Base-by-base conservation (phyloP, 306 rosid genomes). In the Cucurbita ficifolia region DNA sequence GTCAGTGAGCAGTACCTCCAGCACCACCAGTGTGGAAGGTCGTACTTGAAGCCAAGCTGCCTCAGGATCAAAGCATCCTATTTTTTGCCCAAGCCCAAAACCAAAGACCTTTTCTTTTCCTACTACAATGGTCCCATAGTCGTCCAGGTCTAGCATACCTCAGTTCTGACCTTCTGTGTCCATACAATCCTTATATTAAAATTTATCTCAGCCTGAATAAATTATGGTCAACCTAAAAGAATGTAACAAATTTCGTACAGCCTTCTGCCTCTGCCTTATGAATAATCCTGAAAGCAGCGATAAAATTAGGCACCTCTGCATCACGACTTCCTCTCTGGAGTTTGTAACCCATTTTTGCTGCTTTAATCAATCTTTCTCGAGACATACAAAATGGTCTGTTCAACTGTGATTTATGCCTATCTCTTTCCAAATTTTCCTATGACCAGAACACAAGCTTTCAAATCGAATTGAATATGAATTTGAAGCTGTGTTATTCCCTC, bases 201-300 rank as follows among this genome's bases (percentile, higher is more conserved):
- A 84, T 84, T 80, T 76, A 84, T 81, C 88, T 81, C 81, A 79
- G 84, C 88, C 85, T 80, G 85, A 89, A 89, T 95, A 91, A 88
- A 74, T 83, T 85, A 79, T 84, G 96, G 91, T 88, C 96, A 79
- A 77, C 81, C 86, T 67, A 63, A 82, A 87, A 83, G 82, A 75
- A 76, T 81, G 89, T 85, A 87, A 96, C 87, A 84, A 79, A 84
- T 50, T 80, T 86, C 87, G 76, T 89, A 91, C 87, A 95, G 79
- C 76, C 76, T 74, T 75, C 86, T 84, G 60, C 77, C 81, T 76
- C 81, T 76, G 77, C 79, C 87, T 83, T 79, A 77, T 82, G 81
- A 91, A 89, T 94, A 94, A 91, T 88, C 81, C 67, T n/a, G 82
- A 83, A 87, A 82, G 82, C 83, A 77, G 79, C 84, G 75, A 87